A percentile compares a stretch with the other conserved stretches of the same genome.
phyloP scores from a whole-genome alignment of 257 asterid species.

The Echium plantagineum region DNA sequence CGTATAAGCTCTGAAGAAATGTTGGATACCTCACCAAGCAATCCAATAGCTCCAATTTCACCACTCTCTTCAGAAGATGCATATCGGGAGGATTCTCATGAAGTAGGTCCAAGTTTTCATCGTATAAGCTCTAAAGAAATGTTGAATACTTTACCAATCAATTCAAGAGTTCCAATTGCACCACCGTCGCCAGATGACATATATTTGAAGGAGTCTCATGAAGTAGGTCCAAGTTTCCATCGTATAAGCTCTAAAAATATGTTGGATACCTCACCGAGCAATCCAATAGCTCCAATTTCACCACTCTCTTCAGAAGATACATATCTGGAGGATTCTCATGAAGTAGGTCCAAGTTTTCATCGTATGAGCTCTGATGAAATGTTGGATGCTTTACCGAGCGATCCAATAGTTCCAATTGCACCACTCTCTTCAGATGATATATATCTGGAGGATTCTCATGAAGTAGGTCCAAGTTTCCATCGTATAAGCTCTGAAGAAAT shows the following conservation, averaged over 20 bases:
- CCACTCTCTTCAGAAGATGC: too few relatives aligned
- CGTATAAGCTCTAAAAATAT: neutral
- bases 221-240: neutral
- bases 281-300: neutral
- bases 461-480: slow-evolving; percentile 18
- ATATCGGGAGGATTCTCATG: slow-evolving; percentile 18
- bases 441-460: slow-evolving; percentile 18
- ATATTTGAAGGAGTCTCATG: neutral
- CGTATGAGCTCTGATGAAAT: neutral
- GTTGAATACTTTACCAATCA: slow-evolving; percentile 21
- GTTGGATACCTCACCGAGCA: slow-evolving; percentile 4
- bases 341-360: neutral
- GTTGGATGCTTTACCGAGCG: too few relatives aligned
- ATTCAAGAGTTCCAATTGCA: neutral
- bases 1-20: too few relatives aligned
- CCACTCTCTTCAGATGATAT: too few relatives aligned
- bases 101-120: slow-evolving; percentile 18
- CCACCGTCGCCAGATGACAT: slow-evolving; percentile 27
- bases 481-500: slow-evolving; percentile 34
- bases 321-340: neutral
- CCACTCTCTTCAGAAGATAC: neutral
- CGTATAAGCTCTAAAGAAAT: slow-evolving; percentile 34
- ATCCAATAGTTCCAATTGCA: too few relatives aligned
- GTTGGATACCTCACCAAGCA: slow-evolving; percentile 1
- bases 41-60: too few relatives aligned